phyloP scores from a whole-genome alignment of 192 early-diverging fungal genomes.

The Lunasporangiospora selenospora region DNA sequence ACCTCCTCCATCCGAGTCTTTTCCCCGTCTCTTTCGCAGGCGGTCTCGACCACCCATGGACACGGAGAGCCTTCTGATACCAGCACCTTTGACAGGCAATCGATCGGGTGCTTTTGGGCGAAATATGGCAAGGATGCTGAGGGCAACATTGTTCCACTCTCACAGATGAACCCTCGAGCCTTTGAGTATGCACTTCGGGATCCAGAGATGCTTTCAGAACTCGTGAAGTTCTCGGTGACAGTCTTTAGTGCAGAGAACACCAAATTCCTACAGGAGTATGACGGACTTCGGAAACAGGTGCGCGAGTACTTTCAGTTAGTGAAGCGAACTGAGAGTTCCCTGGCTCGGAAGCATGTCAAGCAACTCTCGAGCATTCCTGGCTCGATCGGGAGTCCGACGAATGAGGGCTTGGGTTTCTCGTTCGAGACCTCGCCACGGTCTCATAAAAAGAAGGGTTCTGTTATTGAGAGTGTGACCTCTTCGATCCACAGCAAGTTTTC shows the following conservation, averaged over 20 bases:
- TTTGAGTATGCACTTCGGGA: constrained; percentile 43
- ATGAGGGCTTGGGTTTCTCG: neutral
- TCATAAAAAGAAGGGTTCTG: neutral
- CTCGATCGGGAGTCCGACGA: neutral
- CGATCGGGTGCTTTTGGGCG: constrained; percentile 15
- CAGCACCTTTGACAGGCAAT: neutral
- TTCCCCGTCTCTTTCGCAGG: constrained; percentile 7
- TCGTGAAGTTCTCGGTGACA: constrained; percentile 37
- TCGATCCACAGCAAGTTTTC: constrained; percentile 16
- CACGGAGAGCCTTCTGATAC: neutral
- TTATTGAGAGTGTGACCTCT: constrained; percentile 14
- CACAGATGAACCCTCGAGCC: constrained; percentile 34
- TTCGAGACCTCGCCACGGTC: neutral
- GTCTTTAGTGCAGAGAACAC: constrained; percentile 43
- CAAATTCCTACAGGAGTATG: constrained; percentile 46
- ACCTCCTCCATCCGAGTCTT: constrained; percentile 9
- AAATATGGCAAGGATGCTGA: constrained; percentile 34
- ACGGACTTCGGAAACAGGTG: constrained; percentile 29
- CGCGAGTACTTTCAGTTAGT: constrained; percentile 31
- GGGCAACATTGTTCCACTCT: constrained; percentile 27
- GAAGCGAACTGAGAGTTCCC: neutral
- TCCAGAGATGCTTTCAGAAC: constrained; percentile 20
- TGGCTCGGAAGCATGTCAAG: neutral
- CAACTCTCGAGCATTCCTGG: neutral
- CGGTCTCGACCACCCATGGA: neutral